phyloP scores from a whole-genome alignment of 177 flowering plant species.

The Telopea speciosissima region DNA sequence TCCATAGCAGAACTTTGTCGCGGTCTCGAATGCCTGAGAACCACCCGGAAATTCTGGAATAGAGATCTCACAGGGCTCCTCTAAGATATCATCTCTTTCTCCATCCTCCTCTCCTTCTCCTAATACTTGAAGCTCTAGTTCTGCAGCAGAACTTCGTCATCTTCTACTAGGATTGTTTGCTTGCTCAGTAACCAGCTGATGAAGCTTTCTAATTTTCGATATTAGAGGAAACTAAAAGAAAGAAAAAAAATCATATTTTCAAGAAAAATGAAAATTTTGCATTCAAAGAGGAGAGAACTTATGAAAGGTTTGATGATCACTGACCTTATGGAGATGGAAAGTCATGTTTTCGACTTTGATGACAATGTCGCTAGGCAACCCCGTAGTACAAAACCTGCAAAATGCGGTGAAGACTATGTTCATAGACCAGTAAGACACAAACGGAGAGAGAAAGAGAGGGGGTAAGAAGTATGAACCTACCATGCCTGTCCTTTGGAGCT shows the following conservation, averaged over 20 bases:
- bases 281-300: too few species aligned
- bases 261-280: not conserved
- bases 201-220: conserved; percentile 77
- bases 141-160: conserved; percentile 12
- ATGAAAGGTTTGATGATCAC: not conserved
- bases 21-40: conserved; percentile 70
- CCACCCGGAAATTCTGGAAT: conserved; percentile 84
- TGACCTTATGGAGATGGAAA: conserved; percentile 71
- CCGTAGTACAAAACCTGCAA: too few species aligned
- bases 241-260: not conserved
- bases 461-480: conserved; percentile 25
- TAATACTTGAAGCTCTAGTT: conserved; percentile 2
- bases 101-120: conserved; percentile 19
- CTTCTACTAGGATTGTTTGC: conserved; percentile 25
- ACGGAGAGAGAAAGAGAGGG: not conserved
- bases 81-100: conserved; percentile 26
- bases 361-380: conserved; percentile 60
- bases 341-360: conserved; percentile 49
- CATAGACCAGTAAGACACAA: not conserved
- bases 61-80: conserved; percentile 34
- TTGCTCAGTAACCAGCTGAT: conserved; percentile 58
- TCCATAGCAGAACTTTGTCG: conserved; percentile 92
- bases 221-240: conserved; percentile 69
- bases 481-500: conserved; percentile 83
- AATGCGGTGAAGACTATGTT: not conserved